A percentile compares a stretch with the other conserved stretches of the same genome.
Evolutionary conservation across 768 basidiomycete species (phyloP).

Genomic region (Chlorophyllum brunneum): DNA sequence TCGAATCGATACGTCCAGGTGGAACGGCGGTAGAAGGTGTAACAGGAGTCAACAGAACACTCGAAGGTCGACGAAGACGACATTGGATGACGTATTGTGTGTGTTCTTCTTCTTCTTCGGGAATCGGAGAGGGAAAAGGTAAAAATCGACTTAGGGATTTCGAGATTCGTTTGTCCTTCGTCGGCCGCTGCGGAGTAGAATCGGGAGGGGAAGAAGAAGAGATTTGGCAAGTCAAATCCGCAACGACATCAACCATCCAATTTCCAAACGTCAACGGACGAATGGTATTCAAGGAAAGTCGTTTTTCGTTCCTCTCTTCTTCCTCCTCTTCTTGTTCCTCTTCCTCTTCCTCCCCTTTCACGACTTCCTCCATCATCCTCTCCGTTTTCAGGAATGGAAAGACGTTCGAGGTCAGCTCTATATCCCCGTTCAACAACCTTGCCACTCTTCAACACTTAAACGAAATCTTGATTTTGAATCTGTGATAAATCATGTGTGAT

Average conservation of each 20-base stretch:
- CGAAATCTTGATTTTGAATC: slow-evolving; percentile 72
- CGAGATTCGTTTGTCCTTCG: slow-evolving; percentile 22
- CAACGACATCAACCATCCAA: slow-evolving; percentile 83
- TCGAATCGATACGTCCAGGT: slow-evolving; percentile 20
- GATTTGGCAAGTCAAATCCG: slow-evolving; percentile 54
- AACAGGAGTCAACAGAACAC: slow-evolving; percentile 24
- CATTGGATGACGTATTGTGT: background rate
- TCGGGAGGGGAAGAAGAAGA: slow-evolving; percentile 9
- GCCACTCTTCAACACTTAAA: slow-evolving; percentile 87
- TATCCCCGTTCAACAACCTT: slow-evolving; percentile 84
- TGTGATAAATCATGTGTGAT: slow-evolving; percentile 96
- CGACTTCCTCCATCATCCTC: slow-evolving; percentile 62
- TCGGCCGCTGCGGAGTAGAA: too few relatives aligned
- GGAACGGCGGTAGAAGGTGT: slow-evolving; percentile 18
- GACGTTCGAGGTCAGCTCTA: slow-evolving; percentile 68
- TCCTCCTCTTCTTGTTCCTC: slow-evolving; percentile 30
- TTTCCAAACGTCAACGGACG: slow-evolving; percentile 62
- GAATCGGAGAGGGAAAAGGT: slow-evolving; percentile 22
- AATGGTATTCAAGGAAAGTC: slow-evolving; percentile 33
- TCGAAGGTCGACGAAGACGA: slow-evolving; percentile 21
- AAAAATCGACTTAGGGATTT: slow-evolving; percentile 32
- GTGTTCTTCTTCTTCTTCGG: slow-evolving; percentile 21
- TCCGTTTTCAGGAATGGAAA: slow-evolving; percentile 15
- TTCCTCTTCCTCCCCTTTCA: slow-evolving; percentile 47
- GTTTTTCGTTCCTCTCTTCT: too few relatives aligned